phyloP scores from a whole-genome alignment of 2,329 filamentous ascomycete genomes.

The Magnaporthiopsis poae region DNA sequence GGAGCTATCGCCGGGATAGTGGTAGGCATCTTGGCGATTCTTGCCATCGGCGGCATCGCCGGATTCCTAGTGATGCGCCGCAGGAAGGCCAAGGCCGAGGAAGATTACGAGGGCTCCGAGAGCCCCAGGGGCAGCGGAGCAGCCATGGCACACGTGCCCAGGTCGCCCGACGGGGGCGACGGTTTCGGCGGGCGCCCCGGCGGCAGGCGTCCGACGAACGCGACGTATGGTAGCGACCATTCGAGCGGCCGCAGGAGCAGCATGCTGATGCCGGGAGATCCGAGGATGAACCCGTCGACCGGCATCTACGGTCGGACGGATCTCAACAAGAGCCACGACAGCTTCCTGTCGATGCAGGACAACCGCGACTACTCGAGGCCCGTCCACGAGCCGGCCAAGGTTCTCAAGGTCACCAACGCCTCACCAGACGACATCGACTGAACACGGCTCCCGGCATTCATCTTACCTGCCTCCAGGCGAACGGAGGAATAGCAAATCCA shows the following conservation, averaged over 20 bases:
- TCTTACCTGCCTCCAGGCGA: background rate
- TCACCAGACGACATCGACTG: conserved; percentile 33
- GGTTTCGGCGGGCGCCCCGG: conserved; percentile 13
- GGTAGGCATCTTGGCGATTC: conserved; percentile 32
- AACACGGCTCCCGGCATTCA: background rate
- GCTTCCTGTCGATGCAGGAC: conserved; percentile 53
- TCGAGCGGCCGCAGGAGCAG: conserved; percentile 33
- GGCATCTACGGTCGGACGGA: conserved; percentile 44
- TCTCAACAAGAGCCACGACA: conserved; percentile 49
- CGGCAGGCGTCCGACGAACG: conserved; percentile 4
- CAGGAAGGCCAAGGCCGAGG: conserved; percentile 32
- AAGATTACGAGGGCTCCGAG: conserved; percentile 32
- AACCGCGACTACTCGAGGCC: conserved; percentile 53
- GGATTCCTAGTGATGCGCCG: conserved; percentile 28
- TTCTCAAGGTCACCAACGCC: conserved; percentile 54
- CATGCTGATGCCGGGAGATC: conserved; percentile 49
- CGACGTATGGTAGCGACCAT: conserved; percentile 25
- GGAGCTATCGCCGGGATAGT: conserved; percentile 44
- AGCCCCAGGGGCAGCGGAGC: conserved; percentile 42
- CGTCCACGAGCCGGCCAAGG: conserved; percentile 41
- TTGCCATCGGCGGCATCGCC: conserved; percentile 23
- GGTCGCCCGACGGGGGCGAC: conserved; percentile 32
- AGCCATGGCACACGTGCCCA: conserved; percentile 35
- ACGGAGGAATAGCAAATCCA: background rate
- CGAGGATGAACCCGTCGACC: conserved; percentile 52